Evolutionary conservation across 2,329 filamentous ascomycete genomes (phyloP), one percentile per base, ranked within the genome.

Genomic region (Didymella arachidicola): DNA sequence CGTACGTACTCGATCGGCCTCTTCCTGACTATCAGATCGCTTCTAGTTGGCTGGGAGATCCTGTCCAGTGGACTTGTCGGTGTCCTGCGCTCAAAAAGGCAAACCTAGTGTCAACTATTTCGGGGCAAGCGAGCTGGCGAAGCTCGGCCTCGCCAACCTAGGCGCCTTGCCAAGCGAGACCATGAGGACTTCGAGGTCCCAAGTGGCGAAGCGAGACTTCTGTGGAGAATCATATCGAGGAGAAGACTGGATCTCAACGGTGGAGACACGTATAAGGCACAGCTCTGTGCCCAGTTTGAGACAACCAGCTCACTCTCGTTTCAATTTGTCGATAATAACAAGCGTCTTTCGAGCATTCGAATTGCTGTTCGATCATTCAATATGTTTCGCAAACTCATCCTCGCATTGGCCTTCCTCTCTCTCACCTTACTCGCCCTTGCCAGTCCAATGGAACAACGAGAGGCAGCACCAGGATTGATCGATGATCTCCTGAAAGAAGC

Each of bases 401-500:
- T 61, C 4, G 53, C 60, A 53, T 57, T 69, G 44, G 60, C 66
- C 22, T 44, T 70, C 18, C 56, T 69, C 16, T 63, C 57, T 2
- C 52, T 68, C 30, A 48, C 61, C 4, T 44, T 61, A n/a, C 55
- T 67, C 4, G 61, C 60, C 8, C 36, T 63, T 16, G 68, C 71
- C 25, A 53, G 60, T 46, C 71, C 71, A 7, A 38, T 72, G 22
- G 63, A 71, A 30, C 58, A 59, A 19, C 68, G 67, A 25, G 60
- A 67, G 26, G 59, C 67, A 32, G 42, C 57, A 26, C 67, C 67
- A 12, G 66, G 63, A 10, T 48, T 68, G 7, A 66, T 72, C 10
- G 72, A 74, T 16, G 66, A 69, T 18, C 39, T 74, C 0, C 49
- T 74, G 27, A 63, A 38, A 4, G 71, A 69, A 4, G 34, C 55